Base-by-base conservation (phyloP, 805 yeast species). In the Ogataea nitratoaversa region DNA sequence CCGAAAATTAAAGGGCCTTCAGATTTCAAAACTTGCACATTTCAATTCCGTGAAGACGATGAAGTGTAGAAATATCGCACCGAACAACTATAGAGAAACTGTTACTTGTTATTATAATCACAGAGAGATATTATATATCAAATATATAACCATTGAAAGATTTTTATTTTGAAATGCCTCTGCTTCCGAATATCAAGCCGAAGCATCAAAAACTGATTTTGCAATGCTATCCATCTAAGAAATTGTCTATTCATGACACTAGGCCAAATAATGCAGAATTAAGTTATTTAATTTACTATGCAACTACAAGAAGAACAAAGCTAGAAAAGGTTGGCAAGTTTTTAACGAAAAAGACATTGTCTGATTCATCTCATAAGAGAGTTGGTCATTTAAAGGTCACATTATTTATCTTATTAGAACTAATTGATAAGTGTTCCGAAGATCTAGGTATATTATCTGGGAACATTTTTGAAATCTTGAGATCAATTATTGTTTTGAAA, bases 211-310 rank as follows among this genome's bases (percentile, higher is more conserved):
- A 86, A 56, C 71, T 90, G 54, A 85, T 93, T 29, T 74, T 84
- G 37, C 95, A 87, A 61, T 93, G 98, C 67, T 91, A 91, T 60
- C 98, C 93, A 2, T 96, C 97, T 2, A 74, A 88, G 45, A 82
- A 80, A 7, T 46, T 57, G 14, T 46, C 59, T 2, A 43, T 46
- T 13, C 74, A 75, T 5, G 98, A 90, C 56, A 90, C 90, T 66
- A 82, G 84, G 53, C 95, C 99, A 13, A 90, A 91, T 60, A 79
- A 95, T 2, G 87, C 95, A 17, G 98, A 93, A 60, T 72, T 95
- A 34, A 83, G 95, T 43, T 88, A 89, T 57, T 70, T 91, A 50
- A 66, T 91, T 24, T 91, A 84, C 68, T 91, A 91, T 60, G 96
- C 95, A 17, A 81, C 95, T 30, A 83, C 96, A 4, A 72, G 97